phyloP scores from a whole-genome alignment of 208 protist genomes.

The Wallacemonas rigidus region DNA sequence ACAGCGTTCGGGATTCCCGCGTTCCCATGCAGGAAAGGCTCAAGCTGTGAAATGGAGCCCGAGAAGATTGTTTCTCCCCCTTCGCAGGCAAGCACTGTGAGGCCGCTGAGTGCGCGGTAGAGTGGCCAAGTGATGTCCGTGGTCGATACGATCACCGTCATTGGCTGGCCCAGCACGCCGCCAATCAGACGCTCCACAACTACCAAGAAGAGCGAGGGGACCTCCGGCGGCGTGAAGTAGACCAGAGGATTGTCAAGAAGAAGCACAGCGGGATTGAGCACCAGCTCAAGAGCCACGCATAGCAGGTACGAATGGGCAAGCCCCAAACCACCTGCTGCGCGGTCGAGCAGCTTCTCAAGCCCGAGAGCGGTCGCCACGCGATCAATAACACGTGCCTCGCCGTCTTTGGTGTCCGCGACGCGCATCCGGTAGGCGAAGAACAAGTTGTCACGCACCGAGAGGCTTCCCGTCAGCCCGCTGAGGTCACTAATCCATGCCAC shows the following conservation, averaged over 20 bases:
- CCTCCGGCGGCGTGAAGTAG: constrained; percentile 21
- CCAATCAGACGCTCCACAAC: constrained; percentile 14
- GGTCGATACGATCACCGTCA: constrained; percentile 26
- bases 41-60: constrained; percentile 24
- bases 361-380: constrained; percentile 11
- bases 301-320: constrained; percentile 29
- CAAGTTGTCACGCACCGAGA: constrained; percentile 32
- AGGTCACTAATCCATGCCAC: constrained; percentile 34
- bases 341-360: constrained; percentile 19
- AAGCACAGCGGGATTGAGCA: constrained; percentile 27
- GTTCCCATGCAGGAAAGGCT: constrained; percentile 41
- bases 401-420: constrained; percentile 19
- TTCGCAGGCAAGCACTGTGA: constrained; percentile 40
- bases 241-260: constrained; percentile 28
- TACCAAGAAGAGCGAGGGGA: constrained; percentile 16
- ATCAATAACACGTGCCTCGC: constrained; percentile 13
- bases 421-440: constrained; percentile 38
- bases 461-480: constrained; percentile 20
- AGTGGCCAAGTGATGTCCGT: constrained; percentile 37
- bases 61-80: constrained; percentile 44
- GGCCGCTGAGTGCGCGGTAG: constrained; percentile 34
- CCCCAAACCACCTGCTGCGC: constrained; percentile 10
- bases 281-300: constrained; percentile 35
- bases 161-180: constrained; percentile 1
- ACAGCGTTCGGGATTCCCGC: constrained; percentile 25